These are phyloP conservation scores for Warburgia ugandensis DNA, from an alignment of 164 flowering plant species.

Conservation along the genomic window DNA sequence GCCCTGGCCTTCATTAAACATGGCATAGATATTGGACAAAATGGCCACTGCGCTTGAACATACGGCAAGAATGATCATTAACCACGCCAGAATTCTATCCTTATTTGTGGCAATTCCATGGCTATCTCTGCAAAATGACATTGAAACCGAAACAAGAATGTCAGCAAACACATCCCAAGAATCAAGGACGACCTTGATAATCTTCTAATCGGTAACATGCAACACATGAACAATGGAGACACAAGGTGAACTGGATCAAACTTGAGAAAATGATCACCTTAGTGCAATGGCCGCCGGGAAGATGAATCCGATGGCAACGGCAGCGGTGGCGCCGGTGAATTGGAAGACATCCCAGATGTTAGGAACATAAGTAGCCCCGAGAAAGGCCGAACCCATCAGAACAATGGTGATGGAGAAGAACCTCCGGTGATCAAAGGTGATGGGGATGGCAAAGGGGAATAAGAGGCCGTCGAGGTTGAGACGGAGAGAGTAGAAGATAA, in stretches of 20 bases:
- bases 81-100: constrained; percentile 50
- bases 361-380: constrained; percentile 67
- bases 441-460: constrained; percentile 40
- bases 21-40: constrained; percentile 59
- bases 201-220: too few species aligned
- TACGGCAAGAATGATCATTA: constrained; percentile 61
- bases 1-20: too few species aligned
- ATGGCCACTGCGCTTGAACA: constrained; percentile 67
- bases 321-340: constrained; percentile 74
- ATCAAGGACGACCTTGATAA: not conserved
- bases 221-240: too few species aligned
- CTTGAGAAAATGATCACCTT: constrained; percentile 32
- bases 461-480: constrained; percentile 58
- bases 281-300: constrained; percentile 82
- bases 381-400: constrained; percentile 37
- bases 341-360: constrained; percentile 87
- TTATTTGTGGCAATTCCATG: constrained; percentile 57
- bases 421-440: constrained; percentile 35
- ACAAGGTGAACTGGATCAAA: not conserved
- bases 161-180: not conserved
- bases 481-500: constrained; percentile 69
- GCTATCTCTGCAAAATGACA: constrained; percentile 48
- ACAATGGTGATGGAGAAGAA: constrained; percentile 39
- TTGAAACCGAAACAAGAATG: not conserved
- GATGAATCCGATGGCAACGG: constrained; percentile 66